Conservation (phyloP, 2,329 filamentous ascomycete genomes). For the Epichloe scottii region DNA sequence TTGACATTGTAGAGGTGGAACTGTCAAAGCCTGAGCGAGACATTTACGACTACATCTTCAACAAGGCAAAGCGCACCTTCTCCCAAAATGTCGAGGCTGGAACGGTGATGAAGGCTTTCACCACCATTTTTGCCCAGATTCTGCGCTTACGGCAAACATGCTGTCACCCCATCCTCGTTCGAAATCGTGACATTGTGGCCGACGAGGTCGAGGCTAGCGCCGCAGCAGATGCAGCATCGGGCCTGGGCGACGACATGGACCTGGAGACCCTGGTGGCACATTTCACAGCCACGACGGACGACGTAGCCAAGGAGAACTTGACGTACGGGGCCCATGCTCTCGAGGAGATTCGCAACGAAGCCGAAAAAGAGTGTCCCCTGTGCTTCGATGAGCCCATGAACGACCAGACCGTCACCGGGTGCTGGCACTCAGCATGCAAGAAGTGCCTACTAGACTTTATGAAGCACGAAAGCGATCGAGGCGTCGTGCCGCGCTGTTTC, state of each 20-base stretch:
- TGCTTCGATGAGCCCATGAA: constrained; percentile 94
- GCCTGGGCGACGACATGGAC: constrained; percentile 92
- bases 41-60: constrained; percentile 86
- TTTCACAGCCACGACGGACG: constrained; percentile 61
- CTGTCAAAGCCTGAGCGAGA: constrained; percentile 74
- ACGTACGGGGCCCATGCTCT: constrained; percentile 75
- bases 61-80: constrained; percentile 71
- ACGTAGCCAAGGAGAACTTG: constrained; percentile 47
- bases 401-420: constrained; percentile 85
- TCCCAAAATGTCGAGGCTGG: constrained; percentile 79
- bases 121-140: constrained; percentile 95
- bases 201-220: constrained; percentile 73
- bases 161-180: constrained; percentile 81
- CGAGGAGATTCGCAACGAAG: constrained; percentile 81
- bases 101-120: constrained; percentile 88
- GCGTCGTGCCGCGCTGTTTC: constrained; percentile 70
- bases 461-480: constrained; percentile 68
- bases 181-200: constrained; percentile 70
- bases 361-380: constrained; percentile 81
- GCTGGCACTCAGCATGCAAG: constrained; percentile 96
- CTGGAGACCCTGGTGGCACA: constrained; percentile 71
- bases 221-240: constrained; percentile 65
- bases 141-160: constrained; percentile 84
- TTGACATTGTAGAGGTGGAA: constrained; percentile 81
- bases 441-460: constrained; percentile 86